Base-by-base conservation (phyloP, 352 stramenopile species). In the Plasmopara muralis region DNA sequence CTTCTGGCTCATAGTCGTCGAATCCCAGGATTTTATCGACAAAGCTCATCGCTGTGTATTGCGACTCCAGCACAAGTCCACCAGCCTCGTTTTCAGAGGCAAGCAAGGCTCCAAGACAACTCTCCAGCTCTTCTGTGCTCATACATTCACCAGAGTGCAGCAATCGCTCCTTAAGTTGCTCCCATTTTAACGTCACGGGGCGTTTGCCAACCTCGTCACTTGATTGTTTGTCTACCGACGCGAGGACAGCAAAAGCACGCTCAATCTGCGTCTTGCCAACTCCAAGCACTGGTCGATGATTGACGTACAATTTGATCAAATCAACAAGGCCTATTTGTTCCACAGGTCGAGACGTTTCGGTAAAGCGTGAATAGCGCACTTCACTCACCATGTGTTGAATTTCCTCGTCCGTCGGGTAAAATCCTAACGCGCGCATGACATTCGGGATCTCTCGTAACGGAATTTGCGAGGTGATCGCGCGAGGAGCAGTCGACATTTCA, bases 231-330 rank as follows among this genome's bases (percentile, higher is more conserved):
- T 47, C 43, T 18, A 42, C 35, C 34, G 37, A 38, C 25, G 52
- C 69, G 0, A 95, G 64, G 7, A 78, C 53, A 9, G 71, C 51
- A 33, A 97, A 93, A 15, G 87, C 85, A 20, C 73, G 51, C 43
- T 82, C 68, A 48, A 97, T 95, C 35, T 91, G 66, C 9, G 67
- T 57, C 40, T 92, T 95, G 18, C 74, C 77, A 33, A 94, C 81
- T 10, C 81, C 82, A 43, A 93, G 86, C 12, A 97, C 89, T 0
- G 90, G 86, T 0, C 90, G 84, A 59, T 97, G 91, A 62, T 97
- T 97, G 41, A 97, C 74, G 63, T 97, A 97, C 18, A 97, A 66
- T 57, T 86, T 88, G 48, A 97, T 79, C 29, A 97, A 83, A n/a
- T 93, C 80, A 5, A 64, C 41, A 5, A 91, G 43, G 10, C 65